Conservation (phyloP, 257 asterid species). For the Solanum pinnatisectum region DNA sequence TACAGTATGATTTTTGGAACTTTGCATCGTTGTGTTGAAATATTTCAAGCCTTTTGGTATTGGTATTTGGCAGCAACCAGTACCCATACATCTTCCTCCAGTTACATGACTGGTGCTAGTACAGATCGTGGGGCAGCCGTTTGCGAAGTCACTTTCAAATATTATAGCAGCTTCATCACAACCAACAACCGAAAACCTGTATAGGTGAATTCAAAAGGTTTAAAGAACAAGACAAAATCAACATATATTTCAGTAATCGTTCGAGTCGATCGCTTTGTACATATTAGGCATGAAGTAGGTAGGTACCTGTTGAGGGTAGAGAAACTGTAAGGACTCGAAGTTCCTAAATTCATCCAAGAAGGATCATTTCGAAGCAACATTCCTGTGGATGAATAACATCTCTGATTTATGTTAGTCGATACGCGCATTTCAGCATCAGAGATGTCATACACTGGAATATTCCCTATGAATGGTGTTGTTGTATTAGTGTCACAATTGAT, state of each 20-base stretch:
- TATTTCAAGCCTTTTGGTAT: conserved; percentile 35
- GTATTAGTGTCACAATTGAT: conserved; percentile 38
- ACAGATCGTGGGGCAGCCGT: conserved; percentile 52
- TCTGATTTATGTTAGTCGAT: conserved; percentile 27
- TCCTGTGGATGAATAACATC: conserved; percentile 37
- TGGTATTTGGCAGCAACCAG: conserved; percentile 72
- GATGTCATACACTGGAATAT: conserved; percentile 22
- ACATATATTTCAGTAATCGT: no score
- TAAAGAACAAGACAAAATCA: not conserved
- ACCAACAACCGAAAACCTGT: conserved; percentile 40
- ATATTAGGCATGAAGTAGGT: no score
- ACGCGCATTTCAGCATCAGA: conserved; percentile 46
- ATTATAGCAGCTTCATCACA: conserved; percentile 47
- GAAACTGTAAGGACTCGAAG: conserved; percentile 32
- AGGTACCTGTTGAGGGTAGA: conserved; percentile 30
- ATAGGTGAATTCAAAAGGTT: not conserved
- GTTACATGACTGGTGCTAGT: conserved; percentile 20
- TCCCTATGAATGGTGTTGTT: conserved; percentile 14
- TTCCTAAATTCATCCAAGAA: conserved; percentile 20
- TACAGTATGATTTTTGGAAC: conserved; percentile 19
- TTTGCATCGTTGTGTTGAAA: not conserved
- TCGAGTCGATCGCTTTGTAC: no score
- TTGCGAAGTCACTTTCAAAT: conserved; percentile 17
- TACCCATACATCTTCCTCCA: conserved; percentile 44
- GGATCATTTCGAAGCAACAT: not conserved